Conservation (phyloP, 345 rosid genomes). For the Eucalyptus microcorys region DNA sequence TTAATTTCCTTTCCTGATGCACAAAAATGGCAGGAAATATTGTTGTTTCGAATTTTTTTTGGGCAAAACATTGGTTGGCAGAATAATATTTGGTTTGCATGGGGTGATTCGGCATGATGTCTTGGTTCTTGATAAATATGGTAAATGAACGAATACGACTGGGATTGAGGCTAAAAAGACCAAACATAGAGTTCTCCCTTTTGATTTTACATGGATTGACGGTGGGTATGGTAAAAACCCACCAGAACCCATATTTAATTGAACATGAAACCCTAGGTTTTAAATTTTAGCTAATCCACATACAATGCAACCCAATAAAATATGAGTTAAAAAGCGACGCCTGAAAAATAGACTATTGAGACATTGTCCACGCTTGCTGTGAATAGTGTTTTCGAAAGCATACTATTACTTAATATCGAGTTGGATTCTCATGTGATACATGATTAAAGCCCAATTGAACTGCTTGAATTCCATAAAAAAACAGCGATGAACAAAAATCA, state of each 20-base stretch:
- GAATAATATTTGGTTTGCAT: no score
- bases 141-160: fast-evolving
- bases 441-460: not conserved
- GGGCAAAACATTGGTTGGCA: not conserved
- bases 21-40: not conserved
- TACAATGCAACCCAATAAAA: not conserved
- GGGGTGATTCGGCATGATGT: fast-evolving
- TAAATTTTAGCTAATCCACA: not conserved
- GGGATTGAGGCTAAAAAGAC: not conserved
- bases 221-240: not conserved
- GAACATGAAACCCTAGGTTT: not conserved
- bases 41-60: no score
- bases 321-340: not conserved
- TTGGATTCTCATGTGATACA: not conserved
- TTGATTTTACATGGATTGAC: fast-evolving
- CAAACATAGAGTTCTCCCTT: not conserved
- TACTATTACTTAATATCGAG: not conserved
- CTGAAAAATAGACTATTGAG: not conserved
- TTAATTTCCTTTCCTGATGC: not conserved
- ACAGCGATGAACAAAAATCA: not conserved
- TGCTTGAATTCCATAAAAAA: not conserved
- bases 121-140: not conserved
- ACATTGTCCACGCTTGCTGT: fast-evolving
- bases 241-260: not conserved
- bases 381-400: not conserved